phyloP scores from a whole-genome alignment of 2,329 filamentous ascomycete species.

The Xylariaceae sp. region DNA sequence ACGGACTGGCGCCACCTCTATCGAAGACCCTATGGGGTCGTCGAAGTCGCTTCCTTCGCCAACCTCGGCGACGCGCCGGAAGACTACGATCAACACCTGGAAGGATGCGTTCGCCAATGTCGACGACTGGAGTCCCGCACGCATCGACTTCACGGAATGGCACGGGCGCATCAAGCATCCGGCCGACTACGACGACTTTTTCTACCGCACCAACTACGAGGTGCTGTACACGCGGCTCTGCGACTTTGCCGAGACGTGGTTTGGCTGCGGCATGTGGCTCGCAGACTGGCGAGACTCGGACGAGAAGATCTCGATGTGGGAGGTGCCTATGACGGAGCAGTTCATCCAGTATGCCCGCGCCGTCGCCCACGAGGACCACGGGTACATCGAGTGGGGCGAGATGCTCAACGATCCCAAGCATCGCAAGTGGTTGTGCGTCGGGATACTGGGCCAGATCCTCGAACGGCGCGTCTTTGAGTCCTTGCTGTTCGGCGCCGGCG shows the following conservation, averaged over 20 bases:
- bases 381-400: constrained; percentile 33
- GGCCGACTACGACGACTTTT: constrained; percentile 24
- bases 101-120: background rate
- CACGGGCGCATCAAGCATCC: constrained; percentile 18
- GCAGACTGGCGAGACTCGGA: constrained; percentile 10
- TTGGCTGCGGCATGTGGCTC: constrained; percentile 23
- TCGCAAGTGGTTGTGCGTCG: constrained; percentile 34
- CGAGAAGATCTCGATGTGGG: constrained; percentile 21
- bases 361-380: constrained; percentile 35
- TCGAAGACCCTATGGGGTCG: background rate
- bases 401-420: constrained; percentile 30
- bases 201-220: constrained; percentile 24
- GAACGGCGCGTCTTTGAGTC: constrained; percentile 36
- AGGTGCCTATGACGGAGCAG: constrained; percentile 26
- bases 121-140: constrained; percentile 20
- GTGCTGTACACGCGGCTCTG: constrained; percentile 27
- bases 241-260: constrained; percentile 27
- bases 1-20: too few species aligned
- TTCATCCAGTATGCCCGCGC: constrained; percentile 34
- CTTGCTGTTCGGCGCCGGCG: constrained; percentile 38
- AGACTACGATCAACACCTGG: background rate
- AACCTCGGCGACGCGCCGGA: too few species aligned
- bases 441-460: constrained; percentile 36
- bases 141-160: constrained; percentile 23
- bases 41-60: too few species aligned